Evolutionary conservation across 768 basidiomycete genomes (phyloP), one percentile per base, ranked within the genome.

Genomic region (Pholiota microspora): DNA sequence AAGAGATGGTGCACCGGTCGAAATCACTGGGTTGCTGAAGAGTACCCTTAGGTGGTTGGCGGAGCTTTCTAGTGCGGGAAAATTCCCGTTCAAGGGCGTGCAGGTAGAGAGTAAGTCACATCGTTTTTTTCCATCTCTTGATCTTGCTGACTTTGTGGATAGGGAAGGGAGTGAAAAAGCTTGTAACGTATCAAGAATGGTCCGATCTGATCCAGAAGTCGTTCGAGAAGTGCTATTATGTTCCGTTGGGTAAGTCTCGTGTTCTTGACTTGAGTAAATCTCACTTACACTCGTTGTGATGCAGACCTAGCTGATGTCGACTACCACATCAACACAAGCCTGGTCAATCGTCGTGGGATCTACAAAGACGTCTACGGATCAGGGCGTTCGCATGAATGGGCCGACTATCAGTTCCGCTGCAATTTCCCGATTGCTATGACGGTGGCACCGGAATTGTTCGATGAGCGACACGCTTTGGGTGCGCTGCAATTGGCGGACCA

Each of bases 311-410:
- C 89, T 23, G 96, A 99, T 65, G 58, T 62, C 3, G 73, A 84
- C 13, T 93, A 93, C 73, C 77, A 78, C 51, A 69, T 97, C 62
- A 76, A 92, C 63, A 62, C 89, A 2, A 77, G 62, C 21, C 70
- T 98, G 31, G 77, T 97, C 56, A 89, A 93, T 67, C 86, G 93
- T 12, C 81, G 97, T 54, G 97, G 96, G 4, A 96, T 98, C 66
- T 99, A 98, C 79, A 99, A 99, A 77, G 97, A 99, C 67, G 93
- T 98, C 6, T 89, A 89, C 61, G 93, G 95, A 35, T 94, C 97
- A 9, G 92, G 92, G 0, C 65, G 77, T 45, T 89, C 86, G 8
- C 82, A 92, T 52, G 92, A 96, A 70, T 98, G 94, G 94, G 92
- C 94, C 4, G 95, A 99, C 71, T 99, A 98, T 69, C 97, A 98